These are phyloP conservation scores for Mortierella hygrophila DNA, from an alignment of 192 early-diverging fungal genomes.

Conservation along the genomic window DNA sequence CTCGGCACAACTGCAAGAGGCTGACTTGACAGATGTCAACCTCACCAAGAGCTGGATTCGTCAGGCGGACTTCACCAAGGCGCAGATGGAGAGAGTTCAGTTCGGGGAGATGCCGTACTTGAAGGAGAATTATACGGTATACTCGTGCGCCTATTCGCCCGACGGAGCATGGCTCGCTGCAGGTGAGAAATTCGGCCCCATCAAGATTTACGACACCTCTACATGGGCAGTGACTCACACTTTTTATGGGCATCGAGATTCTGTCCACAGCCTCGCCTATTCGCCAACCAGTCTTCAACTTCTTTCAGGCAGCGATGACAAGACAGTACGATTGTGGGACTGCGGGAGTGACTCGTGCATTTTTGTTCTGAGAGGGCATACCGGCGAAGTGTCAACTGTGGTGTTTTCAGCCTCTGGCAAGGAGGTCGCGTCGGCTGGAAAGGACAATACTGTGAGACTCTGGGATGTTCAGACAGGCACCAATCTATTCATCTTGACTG, in stretches of 20 bases:
- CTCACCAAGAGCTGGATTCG: slow-evolving; percentile 6
- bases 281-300: not conserved
- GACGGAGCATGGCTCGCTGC: not conserved
- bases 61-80: not conserved
- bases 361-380: not conserved
- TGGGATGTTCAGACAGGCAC: not conserved
- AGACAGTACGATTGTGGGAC: not conserved
- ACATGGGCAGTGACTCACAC: not conserved
- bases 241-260: not conserved
- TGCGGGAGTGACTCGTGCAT: not conserved
- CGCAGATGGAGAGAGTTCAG: slow-evolving; percentile 4
- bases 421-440: not conserved
- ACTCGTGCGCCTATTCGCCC: not conserved
- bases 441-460: not conserved
- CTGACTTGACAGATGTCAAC: slow-evolving; percentile 1
- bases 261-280: not conserved
- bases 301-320: not conserved
- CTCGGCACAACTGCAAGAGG: slow-evolving; percentile 4
- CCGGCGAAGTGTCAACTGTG: not conserved
- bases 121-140: not conserved
- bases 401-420: not conserved
- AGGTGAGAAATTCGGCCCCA: not conserved
- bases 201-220: not conserved
- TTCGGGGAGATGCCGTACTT: slow-evolving; percentile 12
- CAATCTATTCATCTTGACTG: too few relatives aligned